Percentiles rank a stretch among this genome's conserved stretches.
These are phyloP conservation scores for Pisolithus microcarpus DNA, from an alignment of 768 basidiomycete genomes.

Conservation along the genomic window DNA sequence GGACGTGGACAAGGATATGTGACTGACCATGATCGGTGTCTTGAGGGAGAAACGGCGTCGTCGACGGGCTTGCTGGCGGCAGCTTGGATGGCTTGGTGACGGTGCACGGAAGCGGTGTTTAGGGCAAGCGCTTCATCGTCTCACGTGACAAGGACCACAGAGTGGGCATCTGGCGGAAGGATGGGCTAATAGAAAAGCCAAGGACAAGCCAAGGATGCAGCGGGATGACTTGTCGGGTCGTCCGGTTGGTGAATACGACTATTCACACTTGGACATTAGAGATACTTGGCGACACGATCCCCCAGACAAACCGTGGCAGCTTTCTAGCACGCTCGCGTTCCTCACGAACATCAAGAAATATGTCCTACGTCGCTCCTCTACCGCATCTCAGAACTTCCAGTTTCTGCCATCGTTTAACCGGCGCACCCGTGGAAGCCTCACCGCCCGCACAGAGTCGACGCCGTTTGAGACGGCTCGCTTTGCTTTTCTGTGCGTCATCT, in stretches of 20 bases:
- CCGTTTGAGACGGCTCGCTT: conserved; percentile 43
- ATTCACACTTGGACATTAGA: conserved; percentile 10
- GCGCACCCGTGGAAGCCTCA: conserved; percentile 14
- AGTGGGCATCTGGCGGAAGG: not conserved
- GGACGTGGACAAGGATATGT: conserved; percentile 1
- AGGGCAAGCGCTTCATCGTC: conserved; percentile 14
- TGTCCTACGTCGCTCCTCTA: conserved; percentile 11
- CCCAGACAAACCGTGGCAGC: conserved; percentile 6
- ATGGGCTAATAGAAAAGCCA: not conserved
- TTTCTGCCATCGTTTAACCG: conserved; percentile 22
- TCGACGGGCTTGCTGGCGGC: conserved; percentile 20
- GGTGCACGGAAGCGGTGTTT: conserved; percentile 5
- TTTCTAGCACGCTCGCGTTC: conserved; percentile 6
- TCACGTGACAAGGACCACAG: conserved; percentile 18
- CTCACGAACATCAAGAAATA: conserved; percentile 11
- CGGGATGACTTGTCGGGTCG: conserved; percentile 6
- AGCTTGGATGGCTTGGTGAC: not conserved
- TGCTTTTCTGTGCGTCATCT: conserved; percentile 75
- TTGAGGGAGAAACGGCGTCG: conserved; percentile 20
- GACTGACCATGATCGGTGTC: conserved; percentile 28
- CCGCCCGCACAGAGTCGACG: conserved; percentile 10
- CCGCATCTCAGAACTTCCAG: conserved; percentile 6
- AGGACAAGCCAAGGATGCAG: conserved; percentile 15
- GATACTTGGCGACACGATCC: conserved; percentile 20
- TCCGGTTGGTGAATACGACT: conserved; percentile 5